Evolutionary conservation across 768 basidiomycete genomes (phyloP).

Genomic region (Termitomyces sp.): DNA sequence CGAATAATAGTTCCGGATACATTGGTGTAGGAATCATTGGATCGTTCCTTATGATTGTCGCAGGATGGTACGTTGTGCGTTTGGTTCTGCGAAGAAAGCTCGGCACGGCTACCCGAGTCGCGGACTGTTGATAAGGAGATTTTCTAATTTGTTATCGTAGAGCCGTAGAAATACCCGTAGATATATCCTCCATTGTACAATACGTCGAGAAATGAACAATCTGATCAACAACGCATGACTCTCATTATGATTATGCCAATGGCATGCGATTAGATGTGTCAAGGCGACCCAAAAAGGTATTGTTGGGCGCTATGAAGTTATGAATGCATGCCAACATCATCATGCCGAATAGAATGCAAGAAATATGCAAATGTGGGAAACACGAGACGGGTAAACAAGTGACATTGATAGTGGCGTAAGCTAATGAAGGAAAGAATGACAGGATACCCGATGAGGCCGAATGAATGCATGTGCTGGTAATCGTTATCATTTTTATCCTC

Average conservation of each 20-base stretch:
- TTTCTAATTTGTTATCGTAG: neutral
- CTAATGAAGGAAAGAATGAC: neutral
- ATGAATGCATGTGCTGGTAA: neutral
- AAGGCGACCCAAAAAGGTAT: neutral
- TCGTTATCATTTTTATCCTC: neutral
- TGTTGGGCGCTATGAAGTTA: neutral
- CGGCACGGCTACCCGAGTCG: neutral
- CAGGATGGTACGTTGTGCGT: conserved; percentile 45
- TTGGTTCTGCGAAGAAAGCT: conserved; percentile 18
- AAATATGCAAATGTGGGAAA: neutral
- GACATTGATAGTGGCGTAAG: conserved; percentile 21
- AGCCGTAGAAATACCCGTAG: neutral
- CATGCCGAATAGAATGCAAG: neutral
- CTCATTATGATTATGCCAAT: too few species aligned
- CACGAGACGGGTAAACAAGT: neutral
- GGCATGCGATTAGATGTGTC: neutral
- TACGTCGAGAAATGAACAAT: too few species aligned
- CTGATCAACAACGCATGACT: neutral
- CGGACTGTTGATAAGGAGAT: too few species aligned
- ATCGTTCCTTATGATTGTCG: conserved; percentile 51
- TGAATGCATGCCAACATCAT: neutral
- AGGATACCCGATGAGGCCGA: neutral
- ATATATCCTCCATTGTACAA: neutral
- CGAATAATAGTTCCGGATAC: conserved; percentile 71
- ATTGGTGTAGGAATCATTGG: conserved; percentile 83